These are phyloP conservation scores for Hymenoscyphus scutula DNA, from an alignment of 2,329 filamentous ascomycete species.

Conservation along the genomic window DNA sequence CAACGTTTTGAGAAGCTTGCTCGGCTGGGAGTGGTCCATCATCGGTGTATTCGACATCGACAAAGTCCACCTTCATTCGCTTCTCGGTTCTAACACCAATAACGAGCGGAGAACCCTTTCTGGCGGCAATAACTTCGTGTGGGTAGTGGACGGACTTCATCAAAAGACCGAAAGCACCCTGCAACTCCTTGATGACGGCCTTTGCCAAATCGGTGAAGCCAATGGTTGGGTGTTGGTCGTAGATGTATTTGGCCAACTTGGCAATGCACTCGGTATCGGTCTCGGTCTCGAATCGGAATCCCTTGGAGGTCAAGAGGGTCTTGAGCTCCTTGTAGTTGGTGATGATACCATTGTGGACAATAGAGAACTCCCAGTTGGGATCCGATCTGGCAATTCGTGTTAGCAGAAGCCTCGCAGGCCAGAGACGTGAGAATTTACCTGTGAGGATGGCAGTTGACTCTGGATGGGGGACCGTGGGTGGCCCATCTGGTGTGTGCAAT, in stretches of 20 bases:
- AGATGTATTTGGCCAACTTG: conserved; percentile 97
- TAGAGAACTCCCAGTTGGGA: conserved; percentile 89
- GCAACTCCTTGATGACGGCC: conserved; percentile 96
- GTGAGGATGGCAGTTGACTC: conserved; percentile 97
- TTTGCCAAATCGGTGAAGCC: conserved; percentile 96
- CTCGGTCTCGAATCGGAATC: conserved; percentile 98
- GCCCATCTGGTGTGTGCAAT: conserved; percentile 99
- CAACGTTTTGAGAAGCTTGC: conserved; percentile 92
- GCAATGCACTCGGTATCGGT: conserved; percentile 99
- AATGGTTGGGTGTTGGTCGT: conserved; percentile 89
- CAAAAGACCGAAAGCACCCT: conserved; percentile 94
- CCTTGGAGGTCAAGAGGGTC: conserved; percentile 87
- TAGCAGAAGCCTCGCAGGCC: conserved; percentile 16
- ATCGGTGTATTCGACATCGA: conserved; percentile 95
- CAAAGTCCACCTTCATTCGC: conserved; percentile 99
- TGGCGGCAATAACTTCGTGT: conserved; percentile 94
- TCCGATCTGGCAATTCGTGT: conserved; percentile 65
- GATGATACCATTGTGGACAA: conserved; percentile 99
- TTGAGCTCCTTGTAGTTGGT: conserved; percentile 99
- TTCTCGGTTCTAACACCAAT: conserved; percentile 95
- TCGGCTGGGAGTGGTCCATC: conserved; percentile 82
- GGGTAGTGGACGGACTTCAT: conserved; percentile 99
- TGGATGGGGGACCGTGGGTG: conserved; percentile 91
- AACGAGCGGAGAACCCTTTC: conserved; percentile 96
- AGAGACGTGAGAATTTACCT: conserved; percentile 57